Conservation (phyloP, 169 alveolate genomes). For the Plasmodium coatneyi region DNA sequence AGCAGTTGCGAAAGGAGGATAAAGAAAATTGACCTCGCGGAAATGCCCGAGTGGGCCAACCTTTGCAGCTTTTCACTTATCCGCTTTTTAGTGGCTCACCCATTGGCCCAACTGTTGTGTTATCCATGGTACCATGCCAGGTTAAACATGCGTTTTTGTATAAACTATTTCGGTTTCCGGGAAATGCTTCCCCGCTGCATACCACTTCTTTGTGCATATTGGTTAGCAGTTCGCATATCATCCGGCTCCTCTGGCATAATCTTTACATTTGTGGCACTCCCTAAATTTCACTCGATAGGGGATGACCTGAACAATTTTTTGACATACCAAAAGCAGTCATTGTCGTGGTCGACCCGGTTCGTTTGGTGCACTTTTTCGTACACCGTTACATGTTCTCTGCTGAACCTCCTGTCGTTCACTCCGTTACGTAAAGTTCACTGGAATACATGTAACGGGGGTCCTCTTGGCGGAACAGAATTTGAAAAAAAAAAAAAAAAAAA, state of each 20-base stretch:
- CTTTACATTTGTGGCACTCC: background rate
- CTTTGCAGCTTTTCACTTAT: background rate
- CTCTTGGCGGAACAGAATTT: background rate
- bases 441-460: background rate
- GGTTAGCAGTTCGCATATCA: background rate
- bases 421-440: background rate
- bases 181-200: background rate
- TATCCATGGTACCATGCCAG: background rate
- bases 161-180: background rate
- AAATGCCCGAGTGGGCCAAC: background rate
- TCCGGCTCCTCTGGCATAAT: background rate
- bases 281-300: background rate
- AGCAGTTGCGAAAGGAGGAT: background rate
- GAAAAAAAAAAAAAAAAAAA: background rate
- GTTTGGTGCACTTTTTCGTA: background rate
- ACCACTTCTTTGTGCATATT: background rate
- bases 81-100: background rate
- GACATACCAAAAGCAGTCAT: background rate
- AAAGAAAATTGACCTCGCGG: background rate
- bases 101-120: background rate
- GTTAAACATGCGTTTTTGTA: background rate
- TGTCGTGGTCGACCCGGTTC: background rate
- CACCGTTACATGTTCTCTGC: background rate
- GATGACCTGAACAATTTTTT: background rate
- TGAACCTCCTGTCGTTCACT: background rate